Evolutionary conservation across 768 basidiomycete species (phyloP).

Genomic region (Phylloporus sp.): DNA sequence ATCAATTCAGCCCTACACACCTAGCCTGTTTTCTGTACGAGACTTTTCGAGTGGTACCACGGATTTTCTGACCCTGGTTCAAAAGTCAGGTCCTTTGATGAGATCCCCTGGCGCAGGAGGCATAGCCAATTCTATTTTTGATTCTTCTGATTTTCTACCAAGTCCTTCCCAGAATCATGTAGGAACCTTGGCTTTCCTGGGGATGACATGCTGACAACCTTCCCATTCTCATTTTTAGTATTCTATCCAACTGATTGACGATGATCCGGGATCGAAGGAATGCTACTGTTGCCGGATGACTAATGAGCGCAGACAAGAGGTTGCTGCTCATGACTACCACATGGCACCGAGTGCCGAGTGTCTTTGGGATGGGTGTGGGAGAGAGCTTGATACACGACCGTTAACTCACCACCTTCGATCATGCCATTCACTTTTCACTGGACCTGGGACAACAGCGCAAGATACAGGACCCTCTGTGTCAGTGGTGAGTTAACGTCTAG

Average conservation of each 20-base stretch:
- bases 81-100: too few species aligned
- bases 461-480: conserved; percentile 16
- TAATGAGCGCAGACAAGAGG: not conserved
- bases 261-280: not conserved
- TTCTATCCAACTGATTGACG: not conserved
- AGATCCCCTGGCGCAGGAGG: too few species aligned
- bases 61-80: too few species aligned
- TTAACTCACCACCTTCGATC: not conserved
- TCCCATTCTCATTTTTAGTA: not conserved
- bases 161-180: too few species aligned
- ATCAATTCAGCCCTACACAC: too few species aligned
- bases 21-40: too few species aligned
- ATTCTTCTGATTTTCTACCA: too few species aligned
- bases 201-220: too few species aligned
- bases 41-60: too few species aligned
- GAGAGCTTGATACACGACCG: not conserved
- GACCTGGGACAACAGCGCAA: not conserved
- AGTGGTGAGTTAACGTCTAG: too few species aligned
- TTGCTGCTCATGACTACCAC: not conserved
- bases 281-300: not conserved
- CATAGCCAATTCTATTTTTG: too few species aligned
- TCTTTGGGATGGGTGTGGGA: not conserved
- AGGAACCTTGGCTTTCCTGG: too few species aligned
- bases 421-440: not conserved
- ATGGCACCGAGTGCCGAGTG: not conserved